Base-by-base conservation (phyloP, 2,329 filamentous ascomycete species). In the Trichoderma cornu-damae region DNA sequence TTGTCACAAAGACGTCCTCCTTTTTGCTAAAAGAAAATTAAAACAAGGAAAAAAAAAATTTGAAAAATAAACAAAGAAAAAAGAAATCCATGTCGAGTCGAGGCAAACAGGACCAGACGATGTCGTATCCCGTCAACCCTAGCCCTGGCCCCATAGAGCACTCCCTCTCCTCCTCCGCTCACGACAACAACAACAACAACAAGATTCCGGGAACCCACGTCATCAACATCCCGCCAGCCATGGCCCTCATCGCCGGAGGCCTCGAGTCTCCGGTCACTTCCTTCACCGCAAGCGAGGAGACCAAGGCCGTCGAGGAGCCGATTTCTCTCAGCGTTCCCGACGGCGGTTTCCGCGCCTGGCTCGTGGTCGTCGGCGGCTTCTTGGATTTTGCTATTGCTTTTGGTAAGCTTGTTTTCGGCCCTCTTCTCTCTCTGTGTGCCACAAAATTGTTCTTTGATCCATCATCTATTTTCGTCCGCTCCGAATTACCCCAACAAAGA, bases 351-450 rank as follows among this genome's bases (percentile, higher is more conserved):
- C 63, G 67, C 3, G 69, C 67, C 7, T 70, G 69, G 69, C 59
- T 69, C 9, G 67, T 68, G 7, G 69, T 70, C 4, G n/a, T 66
- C 1, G 68, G 67, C n/a, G 66, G 66, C 0, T 70, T 70, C 44
- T 34, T 70, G 38, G 64, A 67, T 43, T 67, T 68, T 20, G 60
- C 61, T 14, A 61, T 64, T 26, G 61, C 63, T 14, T 68, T 70
- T 49, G 69, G 68, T 70, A 43, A 12, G 64, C 26, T 40, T 46
- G 14, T 40, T 16, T 24, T 7, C 14, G 4, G 11, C n/a, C 1
- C 8, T 14, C 18, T 51, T 51, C 4, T 22, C 2, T 11, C 12
- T n/a, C n/a, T n/a, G n/a, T n/a, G n/a, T n/a, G n/a, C n/a, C n/a
- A n/a, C n/a, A n/a, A n/a, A n/a, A n/a, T n/a, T n/a, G n/a, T n/a